Evolutionary conservation across 2,329 filamentous ascomycete genomes (phyloP).

Genomic region (Macrophomina pseudophaseolina): DNA sequence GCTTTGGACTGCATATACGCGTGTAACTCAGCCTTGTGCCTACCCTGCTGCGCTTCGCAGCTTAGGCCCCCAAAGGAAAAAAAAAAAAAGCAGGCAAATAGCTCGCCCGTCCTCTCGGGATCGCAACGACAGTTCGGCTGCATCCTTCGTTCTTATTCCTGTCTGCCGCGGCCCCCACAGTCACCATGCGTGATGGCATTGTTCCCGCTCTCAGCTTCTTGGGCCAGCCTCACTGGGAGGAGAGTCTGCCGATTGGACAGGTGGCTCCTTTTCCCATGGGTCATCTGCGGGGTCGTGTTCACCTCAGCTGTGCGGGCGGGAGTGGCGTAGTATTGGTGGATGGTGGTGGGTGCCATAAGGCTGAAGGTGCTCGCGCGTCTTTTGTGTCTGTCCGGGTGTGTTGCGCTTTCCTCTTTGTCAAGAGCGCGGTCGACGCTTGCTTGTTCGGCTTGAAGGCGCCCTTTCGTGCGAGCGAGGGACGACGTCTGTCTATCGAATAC

Average conservation of each 20-base stretch:
- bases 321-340: background rate
- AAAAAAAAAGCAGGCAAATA: no score
- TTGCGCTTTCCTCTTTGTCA: background rate
- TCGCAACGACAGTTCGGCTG: no score
- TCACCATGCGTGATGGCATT: background rate
- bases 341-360: background rate
- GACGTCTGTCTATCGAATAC: background rate
- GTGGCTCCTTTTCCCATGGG: no score
- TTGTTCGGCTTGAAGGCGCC: background rate
- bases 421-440: background rate
- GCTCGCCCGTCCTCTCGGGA: no score
- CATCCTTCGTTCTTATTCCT: no score
- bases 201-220: background rate
- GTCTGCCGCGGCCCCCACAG: background rate
- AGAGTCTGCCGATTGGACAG: no score
- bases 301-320: background rate
- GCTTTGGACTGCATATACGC: no score
- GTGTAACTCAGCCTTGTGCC: no score
- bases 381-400: background rate
- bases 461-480: background rate
- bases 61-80: no score
- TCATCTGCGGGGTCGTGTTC: background rate
- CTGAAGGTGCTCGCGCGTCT: background rate
- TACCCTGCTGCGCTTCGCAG: no score
- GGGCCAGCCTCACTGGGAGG: no score